phyloP scores from a whole-genome alignment of 495 filamentous ascomycete genomes.

The Penicillium bovifimosum region DNA sequence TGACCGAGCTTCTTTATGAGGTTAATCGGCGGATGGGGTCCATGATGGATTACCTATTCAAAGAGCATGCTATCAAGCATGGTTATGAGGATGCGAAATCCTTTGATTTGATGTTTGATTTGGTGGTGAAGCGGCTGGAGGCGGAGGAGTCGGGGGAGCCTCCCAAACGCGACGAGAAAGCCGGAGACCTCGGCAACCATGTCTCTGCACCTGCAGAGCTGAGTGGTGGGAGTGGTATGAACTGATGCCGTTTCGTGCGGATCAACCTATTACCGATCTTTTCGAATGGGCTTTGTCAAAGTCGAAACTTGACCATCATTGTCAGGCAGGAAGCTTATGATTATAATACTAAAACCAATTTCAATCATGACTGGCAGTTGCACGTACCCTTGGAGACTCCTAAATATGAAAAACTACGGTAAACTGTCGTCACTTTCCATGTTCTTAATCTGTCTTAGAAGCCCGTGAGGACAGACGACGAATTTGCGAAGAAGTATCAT shows the following conservation, averaged over 20 bases:
- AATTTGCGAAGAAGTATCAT: background rate
- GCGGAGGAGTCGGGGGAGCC: background rate
- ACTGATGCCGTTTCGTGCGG: background rate
- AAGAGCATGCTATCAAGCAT: slow-evolving; percentile 5
- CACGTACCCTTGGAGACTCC: no score
- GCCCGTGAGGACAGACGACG: background rate
- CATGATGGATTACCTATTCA: slow-evolving; percentile 8
- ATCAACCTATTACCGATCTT: background rate
- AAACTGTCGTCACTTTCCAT: no score
- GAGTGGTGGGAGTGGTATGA: slow-evolving; percentile 1
- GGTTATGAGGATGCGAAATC: background rate
- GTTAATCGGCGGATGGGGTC: slow-evolving; percentile 9
- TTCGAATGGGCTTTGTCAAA: no score
- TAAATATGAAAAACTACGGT: no score
- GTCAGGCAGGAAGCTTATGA: no score
- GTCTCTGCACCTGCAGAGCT: slow-evolving; percentile 1
- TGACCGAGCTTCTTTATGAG: slow-evolving; percentile 13
- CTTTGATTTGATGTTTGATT: slow-evolving; percentile 9
- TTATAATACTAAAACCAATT: no score
- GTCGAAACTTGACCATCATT: no score
- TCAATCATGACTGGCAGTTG: no score
- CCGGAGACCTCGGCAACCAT: background rate
- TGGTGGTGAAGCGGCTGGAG: background rate
- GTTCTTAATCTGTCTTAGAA: no score
- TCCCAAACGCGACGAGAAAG: background rate